These are phyloP conservation scores for Aspergillus alliaceus DNA, from an alignment of 2,329 filamentous ascomycete species.

Conservation along the genomic window DNA sequence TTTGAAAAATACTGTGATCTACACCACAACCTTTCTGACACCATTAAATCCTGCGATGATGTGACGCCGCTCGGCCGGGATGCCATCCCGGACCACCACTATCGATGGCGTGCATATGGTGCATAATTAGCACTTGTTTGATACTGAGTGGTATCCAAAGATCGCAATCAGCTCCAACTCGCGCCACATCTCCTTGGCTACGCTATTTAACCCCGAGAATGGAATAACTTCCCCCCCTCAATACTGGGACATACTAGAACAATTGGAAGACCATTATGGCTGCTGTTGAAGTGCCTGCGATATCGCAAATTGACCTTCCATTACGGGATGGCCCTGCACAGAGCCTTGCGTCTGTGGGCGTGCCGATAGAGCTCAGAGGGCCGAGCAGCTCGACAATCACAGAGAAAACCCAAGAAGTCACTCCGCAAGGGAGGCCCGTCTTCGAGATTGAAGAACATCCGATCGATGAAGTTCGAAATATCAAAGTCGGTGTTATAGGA, in stretches of 20 bases:
- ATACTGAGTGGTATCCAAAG: not conserved
- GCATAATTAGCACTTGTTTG: not conserved
- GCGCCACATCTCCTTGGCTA: not conserved
- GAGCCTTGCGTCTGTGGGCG: not conserved
- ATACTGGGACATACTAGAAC: not conserved
- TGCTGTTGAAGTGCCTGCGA: conserved; percentile 7
- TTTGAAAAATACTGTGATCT: not conserved
- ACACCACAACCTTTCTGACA: conserved; percentile 14
- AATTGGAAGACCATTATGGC: conserved; percentile 5
- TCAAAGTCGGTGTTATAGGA: conserved; percentile 62
- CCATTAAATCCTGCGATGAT: conserved; percentile 22
- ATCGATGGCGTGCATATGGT: conserved; percentile 3
- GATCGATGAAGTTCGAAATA: conserved; percentile 50
- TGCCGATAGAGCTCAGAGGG: not conserved
- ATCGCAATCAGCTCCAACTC: not conserved
- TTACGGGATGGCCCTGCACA: conserved; percentile 1
- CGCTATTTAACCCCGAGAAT: not conserved
- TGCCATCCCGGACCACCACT: not conserved
- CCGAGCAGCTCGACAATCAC: conserved; percentile 2
- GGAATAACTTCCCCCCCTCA: not conserved
- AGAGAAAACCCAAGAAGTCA: conserved; percentile 6
- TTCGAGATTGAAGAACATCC: conserved; percentile 45
- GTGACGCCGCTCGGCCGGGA: conserved; percentile 15
- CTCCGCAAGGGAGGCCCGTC: conserved; percentile 6
- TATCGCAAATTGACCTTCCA: not conserved